Evolutionary conservation across 2,329 filamentous ascomycete genomes (phyloP).

Genomic region (Pseudopyrenochaeta lycopersici): DNA sequence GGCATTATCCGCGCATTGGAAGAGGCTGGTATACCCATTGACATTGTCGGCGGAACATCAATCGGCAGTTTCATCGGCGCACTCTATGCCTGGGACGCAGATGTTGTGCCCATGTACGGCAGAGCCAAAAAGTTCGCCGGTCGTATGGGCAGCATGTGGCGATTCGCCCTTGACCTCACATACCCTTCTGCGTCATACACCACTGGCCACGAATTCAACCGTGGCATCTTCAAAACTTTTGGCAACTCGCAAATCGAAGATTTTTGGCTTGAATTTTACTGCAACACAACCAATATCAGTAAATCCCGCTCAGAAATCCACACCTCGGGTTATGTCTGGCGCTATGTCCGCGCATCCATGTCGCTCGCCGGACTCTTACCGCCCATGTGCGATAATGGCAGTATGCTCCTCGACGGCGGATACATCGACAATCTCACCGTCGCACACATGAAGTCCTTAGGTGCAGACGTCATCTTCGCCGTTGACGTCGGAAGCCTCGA

Average conservation of each 20-base stretch:
- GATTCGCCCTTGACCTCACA: constrained; percentile 94
- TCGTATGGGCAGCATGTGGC: constrained; percentile 99
- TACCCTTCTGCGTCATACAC: constrained; percentile 98
- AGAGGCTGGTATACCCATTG: constrained; percentile 94
- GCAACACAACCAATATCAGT: constrained; percentile 99
- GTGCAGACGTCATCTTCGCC: constrained; percentile 93
- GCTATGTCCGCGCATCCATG: constrained; percentile 97
- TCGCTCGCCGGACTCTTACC: constrained; percentile 91
- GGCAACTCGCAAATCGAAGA: constrained; percentile 97
- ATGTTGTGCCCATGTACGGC: constrained; percentile 96
- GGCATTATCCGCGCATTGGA: constrained; percentile 95
- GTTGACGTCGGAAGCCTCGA: constrained; percentile 94
- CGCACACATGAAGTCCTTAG: constrained; percentile 93
- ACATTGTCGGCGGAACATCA: constrained; percentile 93
- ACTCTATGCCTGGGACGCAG: constrained; percentile 93
- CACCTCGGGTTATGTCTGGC: constrained; percentile 96
- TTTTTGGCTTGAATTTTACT: constrained; percentile 99
- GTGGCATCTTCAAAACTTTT: constrained; percentile 98
- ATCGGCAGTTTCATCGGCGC: constrained; percentile 96
- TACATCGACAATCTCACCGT: constrained; percentile 98
- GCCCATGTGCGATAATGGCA: constrained; percentile 94
- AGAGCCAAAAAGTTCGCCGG: constrained; percentile 97
- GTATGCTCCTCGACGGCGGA: constrained; percentile 94
- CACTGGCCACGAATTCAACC: constrained; percentile 98
- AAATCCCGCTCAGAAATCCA: constrained; percentile 92